Evolutionary conservation across 2,329 filamentous ascomycete species (phyloP).

Genomic region (Colletotrichum sp.): DNA sequence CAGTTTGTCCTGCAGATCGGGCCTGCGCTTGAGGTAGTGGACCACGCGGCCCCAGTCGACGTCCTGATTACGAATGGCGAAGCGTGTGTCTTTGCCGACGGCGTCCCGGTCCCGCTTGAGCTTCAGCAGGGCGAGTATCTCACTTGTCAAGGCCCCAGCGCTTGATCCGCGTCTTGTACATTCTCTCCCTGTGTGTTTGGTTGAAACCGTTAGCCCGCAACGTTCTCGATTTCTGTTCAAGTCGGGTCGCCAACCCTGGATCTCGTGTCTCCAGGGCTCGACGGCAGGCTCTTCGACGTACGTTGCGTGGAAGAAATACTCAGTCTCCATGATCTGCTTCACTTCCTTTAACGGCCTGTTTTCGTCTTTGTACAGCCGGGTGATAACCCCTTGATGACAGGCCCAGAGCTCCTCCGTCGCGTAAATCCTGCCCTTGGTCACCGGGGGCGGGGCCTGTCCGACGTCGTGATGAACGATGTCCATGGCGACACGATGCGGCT

Average conservation of each 20-base stretch:
- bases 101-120: background rate
- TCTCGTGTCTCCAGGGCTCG: accelerated
- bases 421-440: background rate
- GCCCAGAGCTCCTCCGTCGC: background rate
- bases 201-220: background rate
- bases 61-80: background rate
- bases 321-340: background rate
- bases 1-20: background rate
- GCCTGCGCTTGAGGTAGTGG: background rate
- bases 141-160: background rate
- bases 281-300: background rate
- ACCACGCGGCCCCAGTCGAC: background rate
- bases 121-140: background rate
- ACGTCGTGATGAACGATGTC: background rate
- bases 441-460: accelerated
- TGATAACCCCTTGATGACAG: background rate
- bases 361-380: background rate
- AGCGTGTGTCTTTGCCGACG: background rate
- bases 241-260: background rate
- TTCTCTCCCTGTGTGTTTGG: background rate
- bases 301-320: background rate
- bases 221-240: background rate
- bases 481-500: background rate
- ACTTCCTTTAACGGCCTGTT: background rate
- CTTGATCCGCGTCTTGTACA: background rate